A percentile compares a stretch with the other conserved stretches of the same genome.
Evolutionary conservation across 2,329 filamentous ascomycete species (phyloP).

Genomic region (Cadophora malorum): DNA sequence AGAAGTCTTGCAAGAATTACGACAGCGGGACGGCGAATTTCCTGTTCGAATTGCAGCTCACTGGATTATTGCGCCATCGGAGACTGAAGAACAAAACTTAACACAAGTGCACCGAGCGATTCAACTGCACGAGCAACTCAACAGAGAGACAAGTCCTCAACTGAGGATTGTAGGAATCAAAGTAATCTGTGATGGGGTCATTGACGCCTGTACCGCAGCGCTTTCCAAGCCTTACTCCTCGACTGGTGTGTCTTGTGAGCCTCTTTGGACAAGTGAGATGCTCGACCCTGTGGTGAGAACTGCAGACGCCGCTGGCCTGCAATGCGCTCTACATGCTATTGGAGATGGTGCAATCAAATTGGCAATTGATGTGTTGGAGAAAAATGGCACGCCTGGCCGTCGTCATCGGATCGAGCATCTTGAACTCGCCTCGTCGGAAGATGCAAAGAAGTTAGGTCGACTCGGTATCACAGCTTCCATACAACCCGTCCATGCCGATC

Average conservation of each 20-base stretch:
- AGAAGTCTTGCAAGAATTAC: constrained; percentile 55
- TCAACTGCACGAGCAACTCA: constrained; percentile 35
- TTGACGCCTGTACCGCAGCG: constrained; percentile 69
- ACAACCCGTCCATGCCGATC: constrained; percentile 64
- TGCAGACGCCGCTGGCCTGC: constrained; percentile 60
- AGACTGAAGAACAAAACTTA: constrained; percentile 55
- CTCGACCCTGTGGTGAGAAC: constrained; percentile 59
- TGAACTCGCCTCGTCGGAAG: constrained; percentile 61
- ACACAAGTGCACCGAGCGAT: constrained; percentile 43
- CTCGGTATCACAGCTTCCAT: constrained; percentile 66
- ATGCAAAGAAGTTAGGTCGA: constrained; percentile 61
- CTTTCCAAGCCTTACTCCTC: constrained; percentile 62
- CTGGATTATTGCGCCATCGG: constrained; percentile 60
- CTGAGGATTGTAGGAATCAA: constrained; percentile 66
- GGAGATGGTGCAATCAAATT: constrained; percentile 64
- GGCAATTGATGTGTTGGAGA: constrained; percentile 61
- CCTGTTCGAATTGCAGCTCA: constrained; percentile 60
- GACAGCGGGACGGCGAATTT: constrained; percentile 40
- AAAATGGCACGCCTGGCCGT: constrained; percentile 51
- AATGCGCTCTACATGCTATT: constrained; percentile 70
- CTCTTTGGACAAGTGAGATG: constrained; percentile 61
- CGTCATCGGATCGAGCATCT: constrained; percentile 71
- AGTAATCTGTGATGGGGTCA: constrained; percentile 68
- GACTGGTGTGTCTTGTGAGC: constrained; percentile 53
- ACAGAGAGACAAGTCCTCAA: constrained; percentile 52